A percentile compares a stretch with the other conserved stretches of the same genome.
Evolutionary conservation across 495 filamentous ascomycete genomes (phyloP).

Genomic region (Penicillium nucicola): DNA sequence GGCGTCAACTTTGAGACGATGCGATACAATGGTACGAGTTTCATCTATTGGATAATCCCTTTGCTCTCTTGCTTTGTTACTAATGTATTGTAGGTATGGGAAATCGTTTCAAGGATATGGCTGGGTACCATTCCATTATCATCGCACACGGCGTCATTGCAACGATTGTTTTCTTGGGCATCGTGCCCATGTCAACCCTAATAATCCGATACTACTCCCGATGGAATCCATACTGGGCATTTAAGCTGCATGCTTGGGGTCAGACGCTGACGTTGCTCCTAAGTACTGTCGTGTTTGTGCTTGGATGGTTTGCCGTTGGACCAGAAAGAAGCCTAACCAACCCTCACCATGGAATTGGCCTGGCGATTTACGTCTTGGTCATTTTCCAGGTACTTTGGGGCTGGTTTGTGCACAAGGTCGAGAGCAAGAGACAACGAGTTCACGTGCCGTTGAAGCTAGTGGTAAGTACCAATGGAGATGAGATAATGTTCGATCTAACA

Average conservation of each 20-base stretch:
- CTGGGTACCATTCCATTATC: constrained; percentile 76
- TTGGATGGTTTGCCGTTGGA: constrained; percentile 30
- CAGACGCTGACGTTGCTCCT: constrained; percentile 65
- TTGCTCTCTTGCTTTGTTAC: background rate
- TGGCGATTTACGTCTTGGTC: constrained; percentile 83
- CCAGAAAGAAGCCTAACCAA: constrained; percentile 75
- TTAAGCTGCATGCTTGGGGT: constrained; percentile 80
- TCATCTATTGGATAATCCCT: background rate
- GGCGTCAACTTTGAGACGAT: constrained; percentile 92
- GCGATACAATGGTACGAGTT: constrained; percentile 76
- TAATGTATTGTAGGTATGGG: constrained; percentile 69
- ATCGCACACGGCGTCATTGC: constrained; percentile 81
- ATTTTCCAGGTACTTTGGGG: constrained; percentile 79
- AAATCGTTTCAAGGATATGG: constrained; percentile 74
- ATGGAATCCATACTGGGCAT: constrained; percentile 58
- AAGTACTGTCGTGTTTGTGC: constrained; percentile 26
- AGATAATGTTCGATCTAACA: background rate
- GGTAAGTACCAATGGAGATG: constrained; percentile 39
- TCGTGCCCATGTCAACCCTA: constrained; percentile 77
- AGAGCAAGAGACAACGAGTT: constrained; percentile 55
- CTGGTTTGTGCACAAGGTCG: constrained; percentile 60
- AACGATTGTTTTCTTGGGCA: constrained; percentile 79
- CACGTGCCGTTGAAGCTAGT: constrained; percentile 68
- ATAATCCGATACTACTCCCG: constrained; percentile 70
- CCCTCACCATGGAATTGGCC: constrained; percentile 91